A percentile compares a stretch with the other conserved stretches of the same genome.
phyloP scores from a whole-genome alignment of 2,329 filamentous ascomycete species.

The Penicillium griseofulvum region DNA sequence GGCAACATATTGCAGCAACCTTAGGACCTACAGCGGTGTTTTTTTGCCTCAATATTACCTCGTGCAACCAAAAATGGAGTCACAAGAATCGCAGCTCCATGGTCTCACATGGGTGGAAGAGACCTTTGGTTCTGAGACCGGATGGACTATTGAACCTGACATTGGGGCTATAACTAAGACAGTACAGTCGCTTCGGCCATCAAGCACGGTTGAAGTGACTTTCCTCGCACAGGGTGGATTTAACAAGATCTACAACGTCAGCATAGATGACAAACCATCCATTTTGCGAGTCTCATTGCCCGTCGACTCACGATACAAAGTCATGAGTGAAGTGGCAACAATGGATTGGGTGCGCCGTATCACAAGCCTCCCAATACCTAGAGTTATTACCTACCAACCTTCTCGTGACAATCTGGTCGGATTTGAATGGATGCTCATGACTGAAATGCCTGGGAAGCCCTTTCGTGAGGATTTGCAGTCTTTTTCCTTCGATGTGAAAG shows the following conservation, averaged over 20 bases:
- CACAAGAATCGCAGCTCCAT: background rate
- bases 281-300: conserved; percentile 14
- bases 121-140: background rate
- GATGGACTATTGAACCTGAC: background rate
- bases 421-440: conserved; percentile 21
- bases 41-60: background rate
- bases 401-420: conserved; percentile 14
- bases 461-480: conserved; percentile 4
- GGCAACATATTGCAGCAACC: background rate
- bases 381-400: conserved; percentile 12
- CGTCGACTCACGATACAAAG: conserved; percentile 10
- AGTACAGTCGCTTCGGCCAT: background rate
- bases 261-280: background rate
- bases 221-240: background rate
- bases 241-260: background rate
- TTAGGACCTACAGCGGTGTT: background rate
- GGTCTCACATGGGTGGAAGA: background rate
- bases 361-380: conserved; percentile 13
- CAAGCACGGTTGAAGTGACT: background rate
- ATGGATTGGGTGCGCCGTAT: conserved; percentile 8
- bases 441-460: conserved; percentile 9
- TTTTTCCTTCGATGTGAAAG: conserved; percentile 9
- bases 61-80: background rate
- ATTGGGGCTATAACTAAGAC: background rate
- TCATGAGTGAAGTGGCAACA: conserved; percentile 15